These are phyloP conservation scores for Neurospora sp. DNA, from an alignment of 495 filamentous ascomycete species.

Conservation along the genomic window DNA sequence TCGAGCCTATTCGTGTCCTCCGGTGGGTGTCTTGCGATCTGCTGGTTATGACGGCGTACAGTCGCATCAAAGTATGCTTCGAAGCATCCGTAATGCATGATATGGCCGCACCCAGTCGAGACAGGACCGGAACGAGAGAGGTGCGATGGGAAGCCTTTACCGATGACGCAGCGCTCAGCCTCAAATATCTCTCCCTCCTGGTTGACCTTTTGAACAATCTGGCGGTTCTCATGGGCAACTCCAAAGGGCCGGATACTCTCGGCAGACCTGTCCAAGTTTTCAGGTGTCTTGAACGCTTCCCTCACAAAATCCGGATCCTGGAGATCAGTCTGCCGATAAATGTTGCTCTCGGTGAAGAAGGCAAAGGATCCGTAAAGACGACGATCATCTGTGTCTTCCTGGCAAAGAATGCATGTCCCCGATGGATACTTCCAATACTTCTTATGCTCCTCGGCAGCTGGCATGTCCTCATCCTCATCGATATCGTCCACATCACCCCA, in stretches of 20 bases:
- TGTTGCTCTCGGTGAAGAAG: constrained; percentile 74
- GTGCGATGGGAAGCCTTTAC: constrained; percentile 72
- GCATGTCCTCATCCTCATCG: constrained; percentile 57
- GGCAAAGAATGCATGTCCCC: constrained; percentile 90
- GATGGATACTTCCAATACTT: constrained; percentile 89
- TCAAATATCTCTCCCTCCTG: constrained; percentile 58
- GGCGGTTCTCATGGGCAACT: constrained; percentile 75
- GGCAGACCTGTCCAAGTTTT: constrained; percentile 72
- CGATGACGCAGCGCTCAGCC: constrained; percentile 69
- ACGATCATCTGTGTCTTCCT: constrained; percentile 87
- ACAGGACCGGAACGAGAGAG: constrained; percentile 67
- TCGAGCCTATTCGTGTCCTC: constrained; percentile 68
- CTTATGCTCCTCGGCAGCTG: constrained; percentile 50
- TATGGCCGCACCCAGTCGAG: constrained; percentile 86
- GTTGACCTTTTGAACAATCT: constrained; percentile 62
- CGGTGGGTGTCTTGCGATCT: constrained; percentile 88
- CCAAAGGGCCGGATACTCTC: constrained; percentile 80
- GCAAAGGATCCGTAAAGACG: constrained; percentile 88
- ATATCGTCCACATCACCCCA: constrained; percentile 67
- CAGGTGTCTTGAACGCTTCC: constrained; percentile 68
- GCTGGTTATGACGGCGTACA: constrained; percentile 69
- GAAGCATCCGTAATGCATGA: constrained; percentile 97
- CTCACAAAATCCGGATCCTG: constrained; percentile 72
- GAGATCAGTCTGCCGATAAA: constrained; percentile 77
- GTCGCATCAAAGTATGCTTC: constrained; percentile 81